Percentiles rank a stretch among this genome's conserved stretches.
These are phyloP conservation scores for Tympanopsis confertula DNA, from an alignment of 2,329 filamentous ascomycete genomes.

Conservation along the genomic window DNA sequence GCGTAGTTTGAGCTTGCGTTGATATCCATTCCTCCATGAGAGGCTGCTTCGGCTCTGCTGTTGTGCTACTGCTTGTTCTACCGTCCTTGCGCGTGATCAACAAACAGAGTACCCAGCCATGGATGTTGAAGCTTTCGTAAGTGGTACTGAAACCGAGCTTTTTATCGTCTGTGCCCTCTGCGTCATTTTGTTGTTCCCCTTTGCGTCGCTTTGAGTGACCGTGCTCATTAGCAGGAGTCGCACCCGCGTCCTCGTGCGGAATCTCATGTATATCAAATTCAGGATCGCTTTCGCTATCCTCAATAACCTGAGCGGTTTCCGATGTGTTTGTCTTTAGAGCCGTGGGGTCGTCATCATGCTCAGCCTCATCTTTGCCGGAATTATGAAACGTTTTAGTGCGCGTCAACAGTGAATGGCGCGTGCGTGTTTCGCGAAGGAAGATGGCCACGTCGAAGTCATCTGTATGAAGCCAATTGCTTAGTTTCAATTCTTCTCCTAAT, in stretches of 20 bases:
- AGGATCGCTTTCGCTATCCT: constrained; percentile 40
- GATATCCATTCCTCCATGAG: constrained; percentile 1
- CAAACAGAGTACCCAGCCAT: constrained; percentile 81
- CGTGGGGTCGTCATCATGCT: constrained; percentile 50
- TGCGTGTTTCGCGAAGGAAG: constrained; percentile 78
- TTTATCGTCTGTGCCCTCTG: constrained; percentile 64
- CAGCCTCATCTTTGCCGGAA: constrained; percentile 39
- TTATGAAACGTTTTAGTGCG: constrained; percentile 69
- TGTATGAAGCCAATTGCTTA: constrained; percentile 20
- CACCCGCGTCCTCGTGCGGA: constrained; percentile 20
- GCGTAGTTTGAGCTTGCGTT: not conserved
- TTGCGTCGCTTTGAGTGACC: constrained; percentile 31
- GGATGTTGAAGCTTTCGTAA: constrained; percentile 94
- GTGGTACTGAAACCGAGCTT: constrained; percentile 75
- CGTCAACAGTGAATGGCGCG: constrained; percentile 73
- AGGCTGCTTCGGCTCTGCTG: not conserved
- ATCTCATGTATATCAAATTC: constrained; percentile 43
- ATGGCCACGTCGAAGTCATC: constrained; percentile 95
- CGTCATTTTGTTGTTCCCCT: constrained; percentile 6
- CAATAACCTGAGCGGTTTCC: constrained; percentile 1
- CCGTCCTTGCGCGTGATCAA: constrained; percentile 46
- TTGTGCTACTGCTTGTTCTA: no score
- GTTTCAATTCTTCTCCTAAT: constrained; percentile 5
- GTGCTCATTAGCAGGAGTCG: constrained; percentile 7
- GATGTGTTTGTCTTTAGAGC: constrained; percentile 18